Evolutionary conservation across 2,329 filamentous ascomycete species (phyloP).

Genomic region (Ascochyta pisi): DNA sequence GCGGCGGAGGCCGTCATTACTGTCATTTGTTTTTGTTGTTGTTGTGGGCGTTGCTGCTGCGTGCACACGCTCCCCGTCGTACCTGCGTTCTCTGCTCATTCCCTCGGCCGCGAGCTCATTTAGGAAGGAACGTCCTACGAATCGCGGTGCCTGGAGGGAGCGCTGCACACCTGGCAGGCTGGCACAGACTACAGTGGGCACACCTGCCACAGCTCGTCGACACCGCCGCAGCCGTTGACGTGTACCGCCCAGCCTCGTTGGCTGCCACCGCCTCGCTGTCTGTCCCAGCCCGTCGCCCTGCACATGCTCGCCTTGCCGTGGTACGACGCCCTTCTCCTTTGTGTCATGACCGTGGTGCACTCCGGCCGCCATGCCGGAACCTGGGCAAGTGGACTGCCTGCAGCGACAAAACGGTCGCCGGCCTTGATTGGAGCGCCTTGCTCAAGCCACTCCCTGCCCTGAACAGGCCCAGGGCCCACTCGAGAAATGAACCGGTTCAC

Average conservation of each 20-base stretch:
- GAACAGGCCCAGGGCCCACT: constrained; percentile 12
- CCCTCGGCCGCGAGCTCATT: constrained; percentile 16
- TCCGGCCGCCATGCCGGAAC: constrained; percentile 15
- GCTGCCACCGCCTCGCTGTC: neutral
- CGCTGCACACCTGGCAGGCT: neutral
- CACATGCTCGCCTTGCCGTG: constrained; percentile 11
- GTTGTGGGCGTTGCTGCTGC: neutral
- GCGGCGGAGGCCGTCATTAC: neutral
- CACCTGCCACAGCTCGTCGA: neutral
- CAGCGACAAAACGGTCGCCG: constrained; percentile 10
- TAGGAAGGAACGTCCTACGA: constrained; percentile 18
- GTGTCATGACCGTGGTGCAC: constrained; percentile 4
- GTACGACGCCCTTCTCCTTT: constrained; percentile 8
- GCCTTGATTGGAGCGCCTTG: constrained; percentile 15
- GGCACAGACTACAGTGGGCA: too few relatives aligned
- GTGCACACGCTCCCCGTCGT: constrained; percentile 3
- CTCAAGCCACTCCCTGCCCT: constrained; percentile 22
- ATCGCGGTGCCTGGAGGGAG: constrained; percentile 8
- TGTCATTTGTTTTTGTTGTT: neutral
- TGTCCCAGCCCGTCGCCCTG: neutral
- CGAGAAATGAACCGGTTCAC: constrained; percentile 21
- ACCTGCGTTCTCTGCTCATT: constrained; percentile 18
- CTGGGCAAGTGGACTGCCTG: constrained; percentile 17
- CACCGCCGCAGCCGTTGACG: constrained; percentile 11
- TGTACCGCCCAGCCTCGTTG: neutral